Evolutionary conservation across 1,284 basidiomycete species (phyloP).

Genomic region (Clitocybe nebularis): DNA sequence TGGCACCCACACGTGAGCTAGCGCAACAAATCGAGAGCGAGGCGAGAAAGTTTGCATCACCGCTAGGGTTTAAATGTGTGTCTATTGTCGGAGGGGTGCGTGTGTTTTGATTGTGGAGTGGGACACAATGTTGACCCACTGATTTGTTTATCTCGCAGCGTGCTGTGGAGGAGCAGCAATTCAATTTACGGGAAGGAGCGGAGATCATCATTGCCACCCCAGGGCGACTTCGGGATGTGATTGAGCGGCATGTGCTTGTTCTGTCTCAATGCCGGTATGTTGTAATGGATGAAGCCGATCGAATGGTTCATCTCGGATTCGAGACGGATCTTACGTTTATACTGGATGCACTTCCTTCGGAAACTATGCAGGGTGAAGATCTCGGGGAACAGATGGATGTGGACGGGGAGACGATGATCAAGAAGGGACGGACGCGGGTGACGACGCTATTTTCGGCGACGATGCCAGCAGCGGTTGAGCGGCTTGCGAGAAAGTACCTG

Average conservation of each 20-base stretch:
- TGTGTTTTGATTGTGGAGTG: conserved; percentile 16
- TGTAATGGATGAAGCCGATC: conserved; percentile 99
- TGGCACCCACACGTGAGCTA: conserved; percentile 95
- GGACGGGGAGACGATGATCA: conserved; percentile 57
- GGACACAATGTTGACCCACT: neutral
- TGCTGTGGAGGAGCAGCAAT: conserved; percentile 94
- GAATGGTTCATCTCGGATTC: conserved; percentile 98
- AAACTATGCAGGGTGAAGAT: conserved; percentile 84
- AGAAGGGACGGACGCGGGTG: conserved; percentile 78
- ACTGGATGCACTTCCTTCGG: conserved; percentile 85
- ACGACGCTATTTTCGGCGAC: conserved; percentile 97
- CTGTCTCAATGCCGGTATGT: conserved; percentile 96
- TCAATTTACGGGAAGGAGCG: conserved; percentile 91
- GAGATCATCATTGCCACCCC: conserved; percentile 99
- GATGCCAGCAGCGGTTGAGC: conserved; percentile 95
- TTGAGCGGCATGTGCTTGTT: conserved; percentile 93
- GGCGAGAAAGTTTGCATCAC: conserved; percentile 85
- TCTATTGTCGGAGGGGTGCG: conserved; percentile 95
- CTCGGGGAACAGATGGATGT: conserved; percentile 62
- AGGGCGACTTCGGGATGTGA: conserved; percentile 94
- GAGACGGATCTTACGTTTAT: conserved; percentile 95
- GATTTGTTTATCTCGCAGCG: conserved; percentile 49
- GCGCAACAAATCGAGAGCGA: conserved; percentile 97
- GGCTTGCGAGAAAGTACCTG: conserved; percentile 91
- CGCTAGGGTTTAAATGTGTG: conserved; percentile 88